Base-by-base conservation (phyloP, 2,329 filamentous ascomycete genomes). In the Beauveria caledonica region DNA sequence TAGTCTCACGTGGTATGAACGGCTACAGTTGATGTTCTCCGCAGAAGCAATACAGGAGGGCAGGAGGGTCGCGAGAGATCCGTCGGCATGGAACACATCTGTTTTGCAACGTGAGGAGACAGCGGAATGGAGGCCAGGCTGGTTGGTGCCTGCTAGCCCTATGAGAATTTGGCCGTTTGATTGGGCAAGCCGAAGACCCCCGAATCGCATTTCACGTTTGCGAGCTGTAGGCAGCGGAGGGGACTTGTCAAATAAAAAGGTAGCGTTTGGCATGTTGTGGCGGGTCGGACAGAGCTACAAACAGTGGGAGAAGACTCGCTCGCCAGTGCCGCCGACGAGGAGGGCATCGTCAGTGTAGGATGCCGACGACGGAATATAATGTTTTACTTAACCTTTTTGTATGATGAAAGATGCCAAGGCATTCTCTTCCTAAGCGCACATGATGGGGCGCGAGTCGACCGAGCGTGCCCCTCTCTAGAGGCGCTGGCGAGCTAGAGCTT, bases 251-350 rank as follows among this genome's bases (percentile, higher is more conserved):
- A n/a, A n/a, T n/a, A n/a, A n/a, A n/a, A n/a, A n/a, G n/a, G n/a
- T 78, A 0, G 71, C 73, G 54, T 78, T 77, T 0, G 73, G 46
- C 1, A 70, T 64, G 55, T 78, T 70, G 50, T 78, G 71, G 36
- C 65, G 67, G 1, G 74, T 76, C 0, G 75, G 70, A 51, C 78
- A 78, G 36, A 79, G 67, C 60, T 78, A 73, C 25, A 78, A 73
- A 75, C 76, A 78, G 61, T 78, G 76, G 9, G 72, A 75, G 0
- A 76, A 79, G 0, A 78, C 76, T 63, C 79, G 76, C 62, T 79
- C 77, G 49, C 76, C 77, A 4, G 76, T 78, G 23, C 77, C 76
- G 62, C 76, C 76, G 21, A 78, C 67, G 48, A 78, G 69, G 27
- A 78, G 75, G 40, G 71, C 72, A 33, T 74, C 75, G 62, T 75